These are phyloP conservation scores for Teratosphaeria nubilosa DNA, from an alignment of 2,329 filamentous ascomycete genomes.

Conservation along the genomic window DNA sequence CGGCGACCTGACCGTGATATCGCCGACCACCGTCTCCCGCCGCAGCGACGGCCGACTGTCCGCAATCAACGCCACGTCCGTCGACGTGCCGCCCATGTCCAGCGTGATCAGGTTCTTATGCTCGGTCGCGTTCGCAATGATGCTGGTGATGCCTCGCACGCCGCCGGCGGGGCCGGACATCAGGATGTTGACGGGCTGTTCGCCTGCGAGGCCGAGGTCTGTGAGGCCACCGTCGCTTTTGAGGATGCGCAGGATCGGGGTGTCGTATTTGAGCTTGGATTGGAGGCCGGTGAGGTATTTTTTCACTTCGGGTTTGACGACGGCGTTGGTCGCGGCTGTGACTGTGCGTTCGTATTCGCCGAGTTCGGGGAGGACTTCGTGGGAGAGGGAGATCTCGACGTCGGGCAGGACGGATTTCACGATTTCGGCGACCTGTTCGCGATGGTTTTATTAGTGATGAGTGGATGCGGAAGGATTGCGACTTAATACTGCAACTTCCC, in stretches of 20 bases:
- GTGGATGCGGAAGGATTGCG: no score
- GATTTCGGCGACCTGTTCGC: constrained; percentile 10
- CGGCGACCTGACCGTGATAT: constrained; percentile 17
- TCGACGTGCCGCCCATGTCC: constrained; percentile 19
- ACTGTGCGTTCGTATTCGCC: constrained; percentile 19
- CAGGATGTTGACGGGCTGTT: constrained; percentile 17
- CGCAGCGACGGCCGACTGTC: constrained; percentile 15
- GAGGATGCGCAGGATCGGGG: constrained; percentile 15
- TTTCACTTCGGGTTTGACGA: constrained; percentile 20
- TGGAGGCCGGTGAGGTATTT: constrained; percentile 15
- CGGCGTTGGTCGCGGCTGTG: constrained; percentile 17
- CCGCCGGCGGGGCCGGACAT: constrained; percentile 21
- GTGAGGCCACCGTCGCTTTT: constrained; percentile 19
- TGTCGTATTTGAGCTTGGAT: constrained; percentile 16
- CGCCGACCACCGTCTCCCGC: constrained; percentile 18
- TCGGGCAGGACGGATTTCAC: constrained; percentile 17
- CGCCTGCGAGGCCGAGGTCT: constrained; percentile 14
- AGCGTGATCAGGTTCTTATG: constrained; percentile 19
- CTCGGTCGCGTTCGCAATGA: constrained; percentile 17
- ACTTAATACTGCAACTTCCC: no score
- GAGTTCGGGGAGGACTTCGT: constrained; percentile 18
- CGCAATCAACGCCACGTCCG: constrained; percentile 17
- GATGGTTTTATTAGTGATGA: neutral
- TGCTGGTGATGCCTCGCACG: constrained; percentile 17
- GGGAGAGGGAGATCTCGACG: constrained; percentile 16